Evolutionary conservation across 495 filamentous ascomycete species (phyloP), one percentile per base, ranked within the genome.

Genomic region (Lindgomyces ingoldianus): DNA sequence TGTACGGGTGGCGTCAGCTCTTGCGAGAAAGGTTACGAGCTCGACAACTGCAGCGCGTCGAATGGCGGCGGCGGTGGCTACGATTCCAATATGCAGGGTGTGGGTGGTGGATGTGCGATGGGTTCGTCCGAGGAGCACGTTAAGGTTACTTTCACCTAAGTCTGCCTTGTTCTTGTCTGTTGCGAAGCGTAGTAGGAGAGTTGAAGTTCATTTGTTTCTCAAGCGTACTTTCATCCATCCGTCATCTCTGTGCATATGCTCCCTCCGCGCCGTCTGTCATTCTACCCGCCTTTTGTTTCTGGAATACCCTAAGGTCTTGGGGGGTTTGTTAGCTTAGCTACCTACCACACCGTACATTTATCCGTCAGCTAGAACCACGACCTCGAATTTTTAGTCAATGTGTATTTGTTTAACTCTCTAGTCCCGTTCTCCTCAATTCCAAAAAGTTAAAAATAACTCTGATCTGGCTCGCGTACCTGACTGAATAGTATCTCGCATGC

Each of bases 331-430:
- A 14, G 6, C 6, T 39, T 39, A 14, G 33, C 14, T 39, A 39
- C 6, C 33, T 39, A 39, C 33, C 6, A 39, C 33, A 39, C 29
- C 33, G 18, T 55, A 1, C 11, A 55, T 41, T 27, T 54, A 54
- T 22, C 51, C 51, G n/a, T n/a, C 21, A 39, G n/a, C 24, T 29
- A 4, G 14, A 8, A 4, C 4, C 26, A 30, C 24, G 10, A 26
- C 24, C 8, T 33, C 29, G 24, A 16, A 26, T 48, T 47, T 30
- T 33, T 42, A 30, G 30, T 64, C 56, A 47, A 57, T 64, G 62
- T 64, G 50, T 64, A 26, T 57, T 58, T 44, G 19, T 57, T 64
- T 64, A 52, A 64, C 53, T 64, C 50, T 63, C 41, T 48, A 63
- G 52, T 44, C 10, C 27, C 9, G 25, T 57, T 44, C 19, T 44